Conservation (phyloP, 768 basidiomycete species). For the Xanthoconium purpureum region DNA sequence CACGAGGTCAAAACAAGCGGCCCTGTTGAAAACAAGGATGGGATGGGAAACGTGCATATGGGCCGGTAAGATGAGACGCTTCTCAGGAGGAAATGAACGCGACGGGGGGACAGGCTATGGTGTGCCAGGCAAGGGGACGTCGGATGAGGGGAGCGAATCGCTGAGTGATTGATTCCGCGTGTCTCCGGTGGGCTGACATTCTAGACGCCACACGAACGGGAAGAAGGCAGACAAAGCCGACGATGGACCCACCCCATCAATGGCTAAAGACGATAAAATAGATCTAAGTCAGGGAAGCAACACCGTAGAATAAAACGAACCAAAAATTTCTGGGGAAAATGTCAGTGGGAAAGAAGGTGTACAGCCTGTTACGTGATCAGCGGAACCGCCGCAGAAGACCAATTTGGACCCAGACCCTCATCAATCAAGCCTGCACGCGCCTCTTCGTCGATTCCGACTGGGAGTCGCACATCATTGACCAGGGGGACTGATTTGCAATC, state of each 20-base stretch:
- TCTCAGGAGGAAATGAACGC: constrained; percentile 13
- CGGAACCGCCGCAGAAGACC: constrained; percentile 23
- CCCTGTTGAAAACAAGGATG: constrained; percentile 26
- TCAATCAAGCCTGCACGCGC: background rate
- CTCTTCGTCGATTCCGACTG: too few species aligned
- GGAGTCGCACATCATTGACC: too few species aligned
- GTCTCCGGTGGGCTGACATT: constrained; percentile 21
- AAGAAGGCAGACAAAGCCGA: constrained; percentile 11
- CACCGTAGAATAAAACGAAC: constrained; percentile 10
- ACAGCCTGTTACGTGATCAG: constrained; percentile 31
- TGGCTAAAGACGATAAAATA: constrained; percentile 10
- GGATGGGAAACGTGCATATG: constrained; percentile 23
- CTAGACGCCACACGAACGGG: constrained; percentile 14
- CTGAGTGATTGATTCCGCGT: constrained; percentile 30
- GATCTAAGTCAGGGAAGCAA: constrained; percentile 20
- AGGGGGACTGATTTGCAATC: too few species aligned
- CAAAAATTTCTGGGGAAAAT: constrained; percentile 17
- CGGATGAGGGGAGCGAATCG: constrained; percentile 12
- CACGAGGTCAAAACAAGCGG: constrained; percentile 36
- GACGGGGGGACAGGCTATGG: constrained; percentile 5
- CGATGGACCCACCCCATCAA: constrained; percentile 6
- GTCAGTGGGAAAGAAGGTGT: constrained; percentile 19
- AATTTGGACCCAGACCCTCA: constrained; percentile 11
- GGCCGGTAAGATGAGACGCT: constrained; percentile 13
- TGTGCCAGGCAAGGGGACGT: constrained; percentile 4